A percentile compares a stretch with the other conserved stretches of the same genome.
These are phyloP conservation scores for Schwanniomyces pseudopolymorphus DNA, from an alignment of 805 yeast species.

Conservation along the genomic window DNA sequence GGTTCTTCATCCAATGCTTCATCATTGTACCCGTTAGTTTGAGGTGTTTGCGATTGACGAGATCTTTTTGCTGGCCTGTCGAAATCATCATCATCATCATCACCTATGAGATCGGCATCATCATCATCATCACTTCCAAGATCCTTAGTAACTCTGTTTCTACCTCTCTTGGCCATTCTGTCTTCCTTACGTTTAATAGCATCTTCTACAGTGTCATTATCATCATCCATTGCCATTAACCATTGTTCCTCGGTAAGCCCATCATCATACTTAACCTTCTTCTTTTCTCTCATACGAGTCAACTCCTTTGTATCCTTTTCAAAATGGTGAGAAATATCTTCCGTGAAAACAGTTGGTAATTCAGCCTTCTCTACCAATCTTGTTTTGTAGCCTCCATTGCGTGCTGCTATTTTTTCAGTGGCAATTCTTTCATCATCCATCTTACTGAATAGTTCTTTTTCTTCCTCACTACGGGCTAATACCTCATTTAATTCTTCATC, in stretches of 20 bases:
- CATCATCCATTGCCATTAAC: conserved; percentile 77
- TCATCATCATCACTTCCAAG: conserved; percentile 18
- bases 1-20: conserved; percentile 24
- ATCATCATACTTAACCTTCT: conserved; percentile 80
- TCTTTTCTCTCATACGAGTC: conserved; percentile 73
- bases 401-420: conserved; percentile 32
- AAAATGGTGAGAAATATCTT: conserved; percentile 54
- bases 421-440: conserved; percentile 59
- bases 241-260: conserved; percentile 92
- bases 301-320: conserved; percentile 51
- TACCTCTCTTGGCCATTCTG: conserved; percentile 40
- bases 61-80: conserved; percentile 14
- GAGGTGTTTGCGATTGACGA: conserved; percentile 16
- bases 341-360: conserved; percentile 77
- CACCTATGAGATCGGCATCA: conserved; percentile 24
- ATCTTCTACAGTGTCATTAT: conserved; percentile 60
- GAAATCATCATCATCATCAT: conserved; percentile 20
- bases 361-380: conserved; percentile 69
- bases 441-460: conserved; percentile 51
- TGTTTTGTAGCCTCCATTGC: conserved; percentile 28
- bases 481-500: conserved; percentile 73
- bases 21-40: conserved; percentile 11
- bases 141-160: conserved; percentile 15
- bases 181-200: conserved; percentile 54
- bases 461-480: conserved; percentile 67